phyloP scores from a whole-genome alignment of 805 yeast genomes.

The Wickerhamiella cacticola region DNA sequence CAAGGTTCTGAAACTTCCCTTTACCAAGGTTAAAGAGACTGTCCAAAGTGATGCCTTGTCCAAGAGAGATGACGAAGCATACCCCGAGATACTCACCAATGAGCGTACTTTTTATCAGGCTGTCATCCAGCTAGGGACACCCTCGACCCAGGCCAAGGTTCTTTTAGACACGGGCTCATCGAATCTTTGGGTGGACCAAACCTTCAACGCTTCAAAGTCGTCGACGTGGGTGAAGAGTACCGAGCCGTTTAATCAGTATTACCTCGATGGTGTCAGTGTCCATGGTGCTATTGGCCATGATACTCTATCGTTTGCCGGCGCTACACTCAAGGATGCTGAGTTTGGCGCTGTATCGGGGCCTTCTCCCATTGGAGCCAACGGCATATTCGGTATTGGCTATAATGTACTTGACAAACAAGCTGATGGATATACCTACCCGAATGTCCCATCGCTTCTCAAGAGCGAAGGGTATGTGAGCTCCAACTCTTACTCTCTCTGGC shows the following conservation, averaged over 20 bases:
- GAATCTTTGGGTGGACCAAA: slow-evolving; percentile 44
- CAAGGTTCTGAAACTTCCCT: not conserved
- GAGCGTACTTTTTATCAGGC: not conserved
- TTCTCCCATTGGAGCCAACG: slow-evolving; percentile 29
- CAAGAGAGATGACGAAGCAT: not conserved
- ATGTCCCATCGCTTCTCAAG: slow-evolving; percentile 29
- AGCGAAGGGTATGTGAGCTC: slow-evolving; percentile 33
- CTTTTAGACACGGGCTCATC: slow-evolving; percentile 62
- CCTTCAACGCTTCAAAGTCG: not conserved
- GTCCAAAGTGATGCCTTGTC: not conserved
- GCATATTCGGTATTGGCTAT: slow-evolving; percentile 34
- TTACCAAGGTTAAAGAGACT: not conserved
- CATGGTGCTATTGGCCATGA: slow-evolving; percentile 46
- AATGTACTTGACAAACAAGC: slow-evolving; percentile 26
- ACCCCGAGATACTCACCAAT: slow-evolving; percentile 14
- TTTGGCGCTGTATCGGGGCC: slow-evolving; percentile 59
- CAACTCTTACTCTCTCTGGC: slow-evolving; percentile 37
- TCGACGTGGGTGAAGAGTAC: not conserved
- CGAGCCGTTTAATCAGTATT: slow-evolving; percentile 28
- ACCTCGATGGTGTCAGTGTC: slow-evolving; percentile 36
- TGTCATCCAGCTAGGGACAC: not conserved
- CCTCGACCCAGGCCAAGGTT: slow-evolving; percentile 37
- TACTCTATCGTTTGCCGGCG: slow-evolving; percentile 38
- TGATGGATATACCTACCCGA: too few species aligned
- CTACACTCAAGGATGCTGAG: slow-evolving; percentile 39